Percentiles rank a stretch among this genome's conserved stretches.
Evolutionary conservation across 1,139 yeast species (phyloP).

Genomic region (Candida pseudoviswanathii): DNA sequence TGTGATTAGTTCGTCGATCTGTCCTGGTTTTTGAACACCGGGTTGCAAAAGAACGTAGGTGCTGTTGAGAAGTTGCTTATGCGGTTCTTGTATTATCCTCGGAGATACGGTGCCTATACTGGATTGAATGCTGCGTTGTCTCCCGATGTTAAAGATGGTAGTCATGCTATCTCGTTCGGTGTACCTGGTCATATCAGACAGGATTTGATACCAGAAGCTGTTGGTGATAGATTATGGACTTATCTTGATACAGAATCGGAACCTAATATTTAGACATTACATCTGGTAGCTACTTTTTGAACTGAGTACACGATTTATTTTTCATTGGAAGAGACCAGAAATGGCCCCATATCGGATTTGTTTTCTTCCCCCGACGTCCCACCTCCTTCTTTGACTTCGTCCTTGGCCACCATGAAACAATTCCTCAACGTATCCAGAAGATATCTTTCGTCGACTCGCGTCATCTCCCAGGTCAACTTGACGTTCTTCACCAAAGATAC

Average conservation of each 20-base stretch:
- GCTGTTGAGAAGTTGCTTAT: constrained; percentile 9
- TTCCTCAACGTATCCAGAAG: constrained; percentile 1
- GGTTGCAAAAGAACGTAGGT: constrained; percentile 35
- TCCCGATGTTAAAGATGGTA: constrained; percentile 19
- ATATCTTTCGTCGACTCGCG: not conserved
- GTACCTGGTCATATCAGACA: constrained; percentile 21
- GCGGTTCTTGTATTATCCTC: constrained; percentile 9
- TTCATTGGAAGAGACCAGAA: not conserved
- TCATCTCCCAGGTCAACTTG: constrained; percentile 21
- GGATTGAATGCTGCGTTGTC: constrained; percentile 25
- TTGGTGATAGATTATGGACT: constrained; percentile 16
- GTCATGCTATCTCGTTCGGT: constrained; percentile 25
- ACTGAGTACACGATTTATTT: not conserved
- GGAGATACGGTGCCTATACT: constrained; percentile 24
- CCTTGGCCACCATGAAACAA: not conserved
- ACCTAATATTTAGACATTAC: constrained; percentile 8
- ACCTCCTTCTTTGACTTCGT: not conserved
- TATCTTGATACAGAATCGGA: constrained; percentile 14
- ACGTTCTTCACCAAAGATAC: constrained; percentile 77
- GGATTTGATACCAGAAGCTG: constrained; percentile 14
- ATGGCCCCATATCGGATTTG: not conserved
- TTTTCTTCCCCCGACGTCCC: not conserved
- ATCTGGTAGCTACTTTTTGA: not conserved
- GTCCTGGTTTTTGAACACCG: constrained; percentile 49
- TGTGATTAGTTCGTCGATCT: constrained; percentile 35